These are phyloP conservation scores for Aspergillus hortae DNA, from an alignment of 2,329 filamentous ascomycete species.

Conservation along the genomic window DNA sequence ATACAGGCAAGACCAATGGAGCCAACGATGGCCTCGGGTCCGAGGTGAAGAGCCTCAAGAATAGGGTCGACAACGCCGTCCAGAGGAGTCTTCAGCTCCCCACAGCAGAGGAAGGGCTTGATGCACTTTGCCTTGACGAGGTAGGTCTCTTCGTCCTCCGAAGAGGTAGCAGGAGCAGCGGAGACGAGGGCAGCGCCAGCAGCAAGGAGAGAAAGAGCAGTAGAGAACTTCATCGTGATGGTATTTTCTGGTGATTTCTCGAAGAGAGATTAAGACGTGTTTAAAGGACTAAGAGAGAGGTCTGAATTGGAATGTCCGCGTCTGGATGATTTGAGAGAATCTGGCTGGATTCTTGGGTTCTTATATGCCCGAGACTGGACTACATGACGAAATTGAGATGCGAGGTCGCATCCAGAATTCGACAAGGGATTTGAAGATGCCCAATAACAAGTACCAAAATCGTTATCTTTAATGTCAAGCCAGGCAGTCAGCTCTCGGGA, in stretches of 20 bases:
- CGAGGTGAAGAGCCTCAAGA: constrained; percentile 19
- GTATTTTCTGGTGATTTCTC: background rate
- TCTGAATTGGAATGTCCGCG: background rate
- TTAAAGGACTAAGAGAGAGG: background rate
- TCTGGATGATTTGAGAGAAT: background rate
- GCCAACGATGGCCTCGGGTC: constrained; percentile 22
- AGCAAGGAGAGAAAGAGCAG: constrained; percentile 27
- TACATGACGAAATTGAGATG: background rate
- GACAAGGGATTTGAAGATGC: background rate
- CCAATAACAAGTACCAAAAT: background rate
- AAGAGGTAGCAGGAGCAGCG: constrained; percentile 17
- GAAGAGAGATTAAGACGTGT: background rate
- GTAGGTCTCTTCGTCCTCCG: constrained; percentile 5
- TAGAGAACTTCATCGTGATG: constrained; percentile 25
- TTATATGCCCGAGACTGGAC: background rate
- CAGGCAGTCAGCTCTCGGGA: background rate
- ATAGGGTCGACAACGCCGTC: constrained; percentile 25
- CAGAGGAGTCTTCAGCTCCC: constrained; percentile 25
- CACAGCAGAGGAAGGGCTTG: constrained; percentile 24
- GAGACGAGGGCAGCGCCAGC: constrained; percentile 26
- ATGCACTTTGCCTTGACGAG: constrained; percentile 19
- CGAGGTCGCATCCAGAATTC: background rate
- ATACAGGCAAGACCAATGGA: constrained; percentile 28
- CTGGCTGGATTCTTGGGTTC: background rate
- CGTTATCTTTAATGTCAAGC: background rate